Base-by-base conservation (phyloP, 108 stramenopile genomes). In the Cyclostephanos invisitatus region DNA sequence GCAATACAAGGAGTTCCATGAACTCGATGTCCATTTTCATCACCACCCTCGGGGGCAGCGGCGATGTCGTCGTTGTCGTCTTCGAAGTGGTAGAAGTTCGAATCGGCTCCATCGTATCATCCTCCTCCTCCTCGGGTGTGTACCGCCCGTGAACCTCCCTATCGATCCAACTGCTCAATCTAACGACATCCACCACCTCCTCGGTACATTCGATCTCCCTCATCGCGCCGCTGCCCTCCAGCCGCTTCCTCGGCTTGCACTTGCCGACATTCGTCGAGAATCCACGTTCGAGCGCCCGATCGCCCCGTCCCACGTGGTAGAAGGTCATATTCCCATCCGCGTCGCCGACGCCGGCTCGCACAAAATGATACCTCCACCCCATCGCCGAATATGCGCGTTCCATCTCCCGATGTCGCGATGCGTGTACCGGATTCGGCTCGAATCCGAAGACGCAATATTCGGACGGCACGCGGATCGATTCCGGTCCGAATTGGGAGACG, bases 1-100 rank as follows among this genome's bases (percentile, higher is more conserved):
- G 80, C 12, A 81, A 50, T 10, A 76, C 80, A 5, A 72, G 44
- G 62, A 37, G 71, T 72, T 81, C 80, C n/a, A 2, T 21, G 10
- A 58, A 60, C 53, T 81, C 80, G 40, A 81, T 81, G 59, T 81
- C 80, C 53, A 81, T 49, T 50, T 81, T 81, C 74, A 81, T 72
- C 9, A 37, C 69, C 27, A 81, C 49, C 21, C 25, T 63, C 24
- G 80, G 75, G 46, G 70, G 40, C 18, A 24, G 24, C 37, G 32
- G 7, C 28, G 29, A 24, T 25, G 8, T 14, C 5, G 22, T 27
- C 27, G 56, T 27, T 14, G 56, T 14, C 27, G 29, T 28, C 3
- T 57, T 32, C 0, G 51, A 24, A n/a, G 51, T 18, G 20, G 51
- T 18, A 32, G n/a, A n/a, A n/a, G 32, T 32, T 32, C 32, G 32